Evolutionary conservation across 2,329 filamentous ascomycete species (phyloP), one percentile per base, ranked within the genome.

Genomic region (Ceratocystis destructans): DNA sequence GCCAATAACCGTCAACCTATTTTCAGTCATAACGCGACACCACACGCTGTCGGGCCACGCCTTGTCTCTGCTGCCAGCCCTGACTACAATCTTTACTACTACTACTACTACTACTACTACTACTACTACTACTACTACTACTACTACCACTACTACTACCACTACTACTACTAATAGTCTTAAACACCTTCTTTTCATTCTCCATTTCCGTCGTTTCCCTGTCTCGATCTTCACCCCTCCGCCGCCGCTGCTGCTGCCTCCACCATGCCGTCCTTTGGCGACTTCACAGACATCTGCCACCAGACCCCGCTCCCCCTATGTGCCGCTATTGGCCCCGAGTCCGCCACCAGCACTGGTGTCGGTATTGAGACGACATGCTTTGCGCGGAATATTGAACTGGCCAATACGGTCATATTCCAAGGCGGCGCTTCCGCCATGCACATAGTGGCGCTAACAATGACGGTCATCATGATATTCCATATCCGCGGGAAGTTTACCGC

Each of bases 371-470:
- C 94, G 67, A 84, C 86, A 73, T 99, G 94, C 80, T 97, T 93
- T 78, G 89, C 94, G 68, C 87, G 94, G 68, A 95, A 94, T 72
- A 93, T 99, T 76, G 92, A 96, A 77, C 77, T 97, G 71, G 94
- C 92, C 71, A 99, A 99, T 78, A 99, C 94, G 50, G 93, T 97
- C 78, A 99, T 99, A 73, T 99, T 99, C 75, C 87, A 97, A 77
- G 90, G 87, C 73, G 94, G 92, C 33, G 86, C 91, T 25, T 90
- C 89, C 69, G 91, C 93, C 73, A 89, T 94, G 78, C 94, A 99
- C 76, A 97, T 99, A 71, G 79, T 88, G 67, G 90, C 93, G 15
- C 80, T 99, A 68, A 79, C 86, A 71, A 96, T 99, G 93, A 95
- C 91, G 3, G 88, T 93, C 7, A 87, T 96, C 72, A 99, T 99